Base-by-base conservation (phyloP, 495 filamentous ascomycete genomes). In the Filosporella fistucella region DNA sequence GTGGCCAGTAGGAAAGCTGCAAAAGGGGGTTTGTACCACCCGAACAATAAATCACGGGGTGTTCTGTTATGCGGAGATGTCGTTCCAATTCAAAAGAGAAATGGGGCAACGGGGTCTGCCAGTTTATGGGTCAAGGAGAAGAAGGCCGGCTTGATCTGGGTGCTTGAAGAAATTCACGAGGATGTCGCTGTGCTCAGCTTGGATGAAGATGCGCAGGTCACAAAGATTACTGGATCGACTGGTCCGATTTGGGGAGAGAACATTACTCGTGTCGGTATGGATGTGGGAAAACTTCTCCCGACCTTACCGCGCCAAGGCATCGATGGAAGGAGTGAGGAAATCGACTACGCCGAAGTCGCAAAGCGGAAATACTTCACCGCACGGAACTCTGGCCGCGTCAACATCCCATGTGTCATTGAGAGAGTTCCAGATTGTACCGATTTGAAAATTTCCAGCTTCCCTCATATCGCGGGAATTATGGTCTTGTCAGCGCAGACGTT, bases 71-170 rank as follows among this genome's bases (percentile, higher is more conserved):
- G 93, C 61, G 93, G 93, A 30, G 93, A 98, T 63, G 94, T 98
- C 14, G 91, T 98, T 3, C 91, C 93, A 0, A 97, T 98, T 50
- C 81, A 86, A 66, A 98, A 97, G 63, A 82, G 91, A 43, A 94
- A 98, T 61, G 94, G 94, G 7, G 76, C 83, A 14, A 89, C 82
- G 0, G 93, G 94, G 1, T 86, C 91, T 28, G 93, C 93, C 28
- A 96, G 89, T 62, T 70, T 98, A 24, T 98, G 93, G 93, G 93
- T 97, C 0, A 97, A 96, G 70, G 93, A 98, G 64, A 98, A 98
- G 62, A 78, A 80, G 34, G 87, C 89, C 36, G 89, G 91, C 6
- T 63, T 98, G 39, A 96, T 98, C 43, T 98, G 93, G 93, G 93
- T 98, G 13, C 62, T 98, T 4, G 93, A 98, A 66, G 93, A 98